phyloP scores from a whole-genome alignment of 495 filamentous ascomycete species.

The Tuber brumale region DNA sequence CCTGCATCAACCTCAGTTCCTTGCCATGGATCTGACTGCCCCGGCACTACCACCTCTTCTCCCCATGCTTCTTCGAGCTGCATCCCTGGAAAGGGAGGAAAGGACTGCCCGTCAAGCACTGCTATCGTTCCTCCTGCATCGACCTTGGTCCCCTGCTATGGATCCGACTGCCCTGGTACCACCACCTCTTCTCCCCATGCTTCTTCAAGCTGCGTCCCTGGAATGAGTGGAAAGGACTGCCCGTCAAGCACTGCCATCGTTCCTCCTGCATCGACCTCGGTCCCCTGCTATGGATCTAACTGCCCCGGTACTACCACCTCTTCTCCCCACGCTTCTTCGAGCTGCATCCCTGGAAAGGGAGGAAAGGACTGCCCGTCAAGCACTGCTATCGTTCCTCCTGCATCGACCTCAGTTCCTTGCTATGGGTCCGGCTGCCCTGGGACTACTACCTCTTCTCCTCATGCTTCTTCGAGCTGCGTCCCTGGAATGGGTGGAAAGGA shows the following conservation, averaged over 20 bases:
- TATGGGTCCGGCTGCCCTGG: background rate
- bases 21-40: background rate
- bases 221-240: background rate
- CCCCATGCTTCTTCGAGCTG: slow-evolving; percentile 22
- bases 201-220: slow-evolving; percentile 3
- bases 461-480: slow-evolving; percentile 13
- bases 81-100: slow-evolving; percentile 21
- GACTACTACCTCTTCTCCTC: slow-evolving; percentile 11
- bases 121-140: slow-evolving; percentile 11
- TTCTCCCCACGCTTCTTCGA: slow-evolving; percentile 25
- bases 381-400: slow-evolving; percentile 3
- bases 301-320: slow-evolving; percentile 9
- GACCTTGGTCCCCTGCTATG: slow-evolving; percentile 12
- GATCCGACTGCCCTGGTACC: slow-evolving; percentile 12
- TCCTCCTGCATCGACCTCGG: slow-evolving; percentile 13
- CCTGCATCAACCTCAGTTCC: too few relatives aligned
- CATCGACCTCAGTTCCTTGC: background rate
- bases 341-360: background rate
- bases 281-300: slow-evolving; percentile 12
- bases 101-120: slow-evolving; percentile 12
- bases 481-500: background rate
- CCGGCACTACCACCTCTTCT: slow-evolving; percentile 31
- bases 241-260: slow-evolving; percentile 8
- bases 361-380: background rate
- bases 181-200: slow-evolving; percentile 32